Conservation (phyloP, 441 rosid species). For the Populus tomentosa region DNA sequence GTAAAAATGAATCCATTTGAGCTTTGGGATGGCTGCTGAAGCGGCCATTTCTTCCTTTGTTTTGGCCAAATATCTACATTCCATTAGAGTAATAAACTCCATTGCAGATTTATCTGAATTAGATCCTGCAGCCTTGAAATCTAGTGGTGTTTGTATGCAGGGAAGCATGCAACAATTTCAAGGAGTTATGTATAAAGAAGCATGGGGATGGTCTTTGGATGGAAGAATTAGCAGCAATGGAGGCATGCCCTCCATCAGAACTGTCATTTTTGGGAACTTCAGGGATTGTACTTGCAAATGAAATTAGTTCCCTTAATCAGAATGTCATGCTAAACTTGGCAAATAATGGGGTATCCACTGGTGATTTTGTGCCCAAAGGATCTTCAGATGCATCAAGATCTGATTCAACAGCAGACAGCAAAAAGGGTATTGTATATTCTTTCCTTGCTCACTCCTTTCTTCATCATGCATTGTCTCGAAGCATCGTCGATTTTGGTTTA, state of each 20-base stretch:
- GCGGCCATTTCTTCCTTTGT: not conserved
- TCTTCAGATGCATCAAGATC: constrained; percentile 32
- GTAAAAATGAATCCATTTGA: too few relatives aligned
- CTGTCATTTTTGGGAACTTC: constrained; percentile 49
- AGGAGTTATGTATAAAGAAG: constrained; percentile 66
- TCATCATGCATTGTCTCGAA: not conserved
- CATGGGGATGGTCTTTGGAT: constrained; percentile 77
- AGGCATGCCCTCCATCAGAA: constrained; percentile 54
- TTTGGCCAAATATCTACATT: not conserved
- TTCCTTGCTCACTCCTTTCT: not conserved
- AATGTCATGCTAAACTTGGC: constrained; percentile 21
- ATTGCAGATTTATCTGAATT: not conserved
- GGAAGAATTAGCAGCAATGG: constrained; percentile 77
- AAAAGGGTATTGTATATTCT: constrained; percentile 36
- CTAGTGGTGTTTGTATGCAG: constrained; percentile 27
- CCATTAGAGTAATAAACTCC: not conserved
- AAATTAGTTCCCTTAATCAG: constrained; percentile 27
- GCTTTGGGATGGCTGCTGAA: not conserved
- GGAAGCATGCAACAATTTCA: constrained; percentile 26
- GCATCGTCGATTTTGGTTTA: too few relatives aligned
- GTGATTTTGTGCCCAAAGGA: constrained; percentile 31
- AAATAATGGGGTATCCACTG: constrained; percentile 9
- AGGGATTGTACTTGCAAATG: constrained; percentile 57
- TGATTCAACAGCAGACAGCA: constrained; percentile 36
- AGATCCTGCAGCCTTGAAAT: constrained; percentile 8